Evolutionary conservation across 1,284 basidiomycete species (phyloP).

Genomic region (Malassezia yamatoensis): DNA sequence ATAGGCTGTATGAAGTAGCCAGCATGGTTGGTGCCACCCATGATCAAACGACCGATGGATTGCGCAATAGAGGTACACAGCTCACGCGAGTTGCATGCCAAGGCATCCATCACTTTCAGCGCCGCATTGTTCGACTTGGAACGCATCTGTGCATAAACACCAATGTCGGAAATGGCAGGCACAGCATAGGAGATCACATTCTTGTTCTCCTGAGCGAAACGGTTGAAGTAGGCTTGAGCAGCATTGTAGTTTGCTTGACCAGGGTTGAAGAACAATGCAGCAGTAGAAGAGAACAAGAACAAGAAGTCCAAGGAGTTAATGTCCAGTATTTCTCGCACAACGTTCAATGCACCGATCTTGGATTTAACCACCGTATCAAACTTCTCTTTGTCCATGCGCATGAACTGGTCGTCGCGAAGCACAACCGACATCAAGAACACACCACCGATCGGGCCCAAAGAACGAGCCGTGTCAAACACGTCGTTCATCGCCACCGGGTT

Average conservation of each 20-base stretch:
- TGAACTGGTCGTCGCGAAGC: conserved; percentile 17
- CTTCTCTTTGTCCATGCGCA: conserved; percentile 20
- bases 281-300: conserved; percentile 20
- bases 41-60: conserved; percentile 10
- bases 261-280: conserved; percentile 20
- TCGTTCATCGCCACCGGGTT: conserved; percentile 12
- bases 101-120: conserved; percentile 18
- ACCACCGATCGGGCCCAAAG: conserved; percentile 14
- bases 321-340: conserved; percentile 12
- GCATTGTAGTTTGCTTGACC: conserved; percentile 21
- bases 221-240: conserved; percentile 21
- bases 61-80: conserved; percentile 14
- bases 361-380: conserved; percentile 16
- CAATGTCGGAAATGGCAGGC: conserved; percentile 21
- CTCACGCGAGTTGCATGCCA: conserved; percentile 20
- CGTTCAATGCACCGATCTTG: conserved; percentile 19
- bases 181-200: conserved; percentile 19
- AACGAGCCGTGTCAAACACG: conserved; percentile 14
- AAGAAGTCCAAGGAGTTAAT: conserved; percentile 16
- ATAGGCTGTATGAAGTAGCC: conserved; percentile 19
- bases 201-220: conserved; percentile 14
- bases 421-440: conserved; percentile 20
- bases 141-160: conserved; percentile 18
- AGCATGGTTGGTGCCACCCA: conserved; percentile 14
- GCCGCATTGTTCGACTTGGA: conserved; percentile 15